Base-by-base conservation (phyloP, 169 alveolate genomes). In the Babesia ovis region DNA sequence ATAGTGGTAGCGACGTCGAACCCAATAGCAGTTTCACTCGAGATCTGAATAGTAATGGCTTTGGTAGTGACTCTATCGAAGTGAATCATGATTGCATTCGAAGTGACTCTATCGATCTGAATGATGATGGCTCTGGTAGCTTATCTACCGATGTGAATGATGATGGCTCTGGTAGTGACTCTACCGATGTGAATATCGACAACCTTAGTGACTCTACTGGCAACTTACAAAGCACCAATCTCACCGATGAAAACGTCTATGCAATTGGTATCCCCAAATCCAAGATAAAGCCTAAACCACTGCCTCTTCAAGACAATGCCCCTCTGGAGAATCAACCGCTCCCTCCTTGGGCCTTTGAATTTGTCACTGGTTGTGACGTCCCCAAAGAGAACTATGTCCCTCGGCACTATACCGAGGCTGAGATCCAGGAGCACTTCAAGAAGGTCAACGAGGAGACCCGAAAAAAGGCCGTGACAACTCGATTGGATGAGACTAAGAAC, bases 261-360 rank as follows among this genome's bases (percentile, higher is more conserved):
- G 6, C 62, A 2, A 48, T 64, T n/a, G 74, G 74, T 20, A 34
- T 64, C 0, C 74, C 74, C 3, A 50, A 64, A 4, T 64, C 74
- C 22, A 23, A 34, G 1, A 16, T 64, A 50, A 31, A 43, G 61
- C 74, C 59, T 8, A 64, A 64, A 34, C 59, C 43, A 18, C 29
- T 79, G 20, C 87, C 87, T 2, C 4, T 58, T 4, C 77, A 79
- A n/a, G 56, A 42, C 3, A 83, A 53, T n/a, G 83, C 45, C 4
- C 83, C 87, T 5, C 76, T 79, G 31, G 56, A 45, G 3, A 60
- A 79, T 12, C 76, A 58, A 3, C 87, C 82, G 2, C 12, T 79
- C 18, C 87, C 87, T 3, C 87, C 87, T 43, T 79, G 89, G 89
- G 79, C 84, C 22, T 46, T 71, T 14, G 84, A 81, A 37, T 70